Evolutionary conservation across 2,329 filamentous ascomycete genomes (phyloP).

Genomic region (Penicillium sclerotiorum): DNA sequence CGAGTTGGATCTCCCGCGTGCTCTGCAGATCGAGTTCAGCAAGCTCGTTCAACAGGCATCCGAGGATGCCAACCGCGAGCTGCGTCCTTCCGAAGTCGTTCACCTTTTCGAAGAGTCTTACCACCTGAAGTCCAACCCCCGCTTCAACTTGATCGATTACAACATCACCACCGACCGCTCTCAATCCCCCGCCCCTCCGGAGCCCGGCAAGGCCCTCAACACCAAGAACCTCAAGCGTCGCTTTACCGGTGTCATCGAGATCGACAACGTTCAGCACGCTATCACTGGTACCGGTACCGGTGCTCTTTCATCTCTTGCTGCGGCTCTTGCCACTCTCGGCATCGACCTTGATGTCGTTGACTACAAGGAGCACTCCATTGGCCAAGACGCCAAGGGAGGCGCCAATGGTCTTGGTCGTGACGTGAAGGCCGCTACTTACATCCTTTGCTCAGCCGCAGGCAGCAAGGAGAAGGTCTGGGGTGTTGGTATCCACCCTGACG

Average conservation of each 20-base stretch:
- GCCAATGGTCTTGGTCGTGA: constrained; percentile 75
- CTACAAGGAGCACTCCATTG: constrained; percentile 93
- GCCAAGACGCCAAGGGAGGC: no score
- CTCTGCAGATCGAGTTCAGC: constrained; percentile 88
- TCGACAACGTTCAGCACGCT: constrained; percentile 77
- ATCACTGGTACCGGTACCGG: constrained; percentile 84
- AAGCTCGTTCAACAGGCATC: constrained; percentile 81
- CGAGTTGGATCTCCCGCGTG: constrained; percentile 87
- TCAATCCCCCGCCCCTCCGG: constrained; percentile 68
- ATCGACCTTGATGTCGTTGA: constrained; percentile 89
- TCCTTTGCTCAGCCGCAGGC: constrained; percentile 75
- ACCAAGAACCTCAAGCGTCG: constrained; percentile 77
- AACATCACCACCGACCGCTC: constrained; percentile 84
- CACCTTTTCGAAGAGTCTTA: constrained; percentile 87
- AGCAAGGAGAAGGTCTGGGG: constrained; percentile 57
- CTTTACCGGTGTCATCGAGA: constrained; percentile 81
- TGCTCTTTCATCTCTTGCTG: constrained; percentile 83
- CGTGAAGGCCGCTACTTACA: constrained; percentile 93
- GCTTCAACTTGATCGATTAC: constrained; percentile 89
- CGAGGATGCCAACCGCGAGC: constrained; percentile 79
- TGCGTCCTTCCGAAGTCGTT: constrained; percentile 81
- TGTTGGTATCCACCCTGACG: constrained; percentile 77
- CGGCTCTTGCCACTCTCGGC: constrained; percentile 75
- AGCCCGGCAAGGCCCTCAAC: constrained; percentile 70
- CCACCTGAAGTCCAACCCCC: constrained; percentile 78